Evolutionary conservation across 1,139 yeast species (phyloP).

Genomic region (Blastobotrys arbuscula): DNA sequence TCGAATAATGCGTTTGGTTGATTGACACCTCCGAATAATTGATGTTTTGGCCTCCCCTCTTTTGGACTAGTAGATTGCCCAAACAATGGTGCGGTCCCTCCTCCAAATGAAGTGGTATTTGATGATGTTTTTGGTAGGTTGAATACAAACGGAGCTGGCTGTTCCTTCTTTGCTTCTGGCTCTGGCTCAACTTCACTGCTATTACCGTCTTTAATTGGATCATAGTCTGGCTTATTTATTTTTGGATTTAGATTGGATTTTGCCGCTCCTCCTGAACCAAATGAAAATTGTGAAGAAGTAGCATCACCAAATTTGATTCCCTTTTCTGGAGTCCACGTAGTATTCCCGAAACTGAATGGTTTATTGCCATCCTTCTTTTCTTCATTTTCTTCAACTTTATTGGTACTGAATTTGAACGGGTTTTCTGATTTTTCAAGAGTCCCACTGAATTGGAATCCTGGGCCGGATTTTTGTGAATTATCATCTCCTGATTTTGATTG

Average conservation of each 20-base stretch:
- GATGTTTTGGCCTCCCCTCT: neutral
- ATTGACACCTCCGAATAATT: neutral
- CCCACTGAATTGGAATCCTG: constrained; percentile 15
- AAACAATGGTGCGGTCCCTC: neutral
- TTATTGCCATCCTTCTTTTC: neutral
- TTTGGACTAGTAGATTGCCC: neutral
- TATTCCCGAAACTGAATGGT: constrained; percentile 15
- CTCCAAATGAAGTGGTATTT: neutral
- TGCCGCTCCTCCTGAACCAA: neutral
- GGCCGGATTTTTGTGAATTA: constrained; percentile 6
- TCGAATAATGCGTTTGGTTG: neutral
- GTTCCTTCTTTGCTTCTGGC: neutral
- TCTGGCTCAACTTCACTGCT: neutral
- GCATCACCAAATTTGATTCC: constrained; percentile 33
- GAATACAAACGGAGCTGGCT: neutral
- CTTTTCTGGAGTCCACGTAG: constrained; percentile 34
- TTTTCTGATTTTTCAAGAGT: constrained; percentile 4
- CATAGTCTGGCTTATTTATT: neutral
- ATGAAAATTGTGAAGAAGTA: constrained; percentile 10
- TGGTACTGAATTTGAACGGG: constrained; percentile 14
- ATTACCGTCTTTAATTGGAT: neutral
- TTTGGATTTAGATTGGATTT: neutral
- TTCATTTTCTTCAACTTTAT: constrained; percentile 15
- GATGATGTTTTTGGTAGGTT: neutral
- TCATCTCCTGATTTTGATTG: constrained; percentile 10